Conservation (phyloP, 495 filamentous ascomycete species). For the Aspergillus cristatus region DNA sequence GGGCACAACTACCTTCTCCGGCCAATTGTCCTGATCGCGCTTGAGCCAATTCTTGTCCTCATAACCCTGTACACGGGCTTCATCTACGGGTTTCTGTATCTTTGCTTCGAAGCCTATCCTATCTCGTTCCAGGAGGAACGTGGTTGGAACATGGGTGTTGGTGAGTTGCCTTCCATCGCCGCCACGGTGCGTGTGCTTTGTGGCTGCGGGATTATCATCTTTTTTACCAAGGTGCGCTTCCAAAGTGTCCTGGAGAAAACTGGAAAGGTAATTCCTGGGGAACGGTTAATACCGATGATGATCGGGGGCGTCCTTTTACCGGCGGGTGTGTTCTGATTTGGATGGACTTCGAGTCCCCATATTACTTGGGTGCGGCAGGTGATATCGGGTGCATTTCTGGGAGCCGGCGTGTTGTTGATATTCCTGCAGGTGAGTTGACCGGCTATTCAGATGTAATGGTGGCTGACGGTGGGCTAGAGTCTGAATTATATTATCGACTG, state of each 20-base stretch:
- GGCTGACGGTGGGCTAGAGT: neutral
- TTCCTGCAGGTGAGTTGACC: slow-evolving; percentile 29
- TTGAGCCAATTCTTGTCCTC: slow-evolving; percentile 30
- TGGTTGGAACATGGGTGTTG: slow-evolving; percentile 33
- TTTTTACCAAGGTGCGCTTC: slow-evolving; percentile 31
- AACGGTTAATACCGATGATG: slow-evolving; percentile 43
- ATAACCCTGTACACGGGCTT: slow-evolving; percentile 30
- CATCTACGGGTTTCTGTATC: slow-evolving; percentile 28
- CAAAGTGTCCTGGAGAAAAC: slow-evolving; percentile 9
- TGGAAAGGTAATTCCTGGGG: slow-evolving; percentile 34
- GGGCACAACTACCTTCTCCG: slow-evolving; percentile 25
- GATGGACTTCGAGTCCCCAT: slow-evolving; percentile 36
- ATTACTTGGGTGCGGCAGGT: slow-evolving; percentile 29
- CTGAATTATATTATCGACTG: slow-evolving; percentile 48
- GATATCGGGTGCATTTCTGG: slow-evolving; percentile 27
- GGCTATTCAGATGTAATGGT: neutral
- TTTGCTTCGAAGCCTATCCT: slow-evolving; percentile 46
- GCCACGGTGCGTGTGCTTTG: slow-evolving; percentile 40
- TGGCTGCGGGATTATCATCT: slow-evolving; percentile 38
- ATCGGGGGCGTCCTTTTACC: slow-evolving; percentile 40
- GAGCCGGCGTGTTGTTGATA: slow-evolving; percentile 34
- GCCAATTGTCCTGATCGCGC: slow-evolving; percentile 21
- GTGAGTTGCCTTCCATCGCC: slow-evolving; percentile 44
- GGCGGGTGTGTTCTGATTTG: slow-evolving; percentile 47
- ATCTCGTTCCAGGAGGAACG: slow-evolving; percentile 40